These are phyloP conservation scores for Aphanomyces stellatus DNA, from an alignment of 352 stramenopile species.

Conservation along the genomic window DNA sequence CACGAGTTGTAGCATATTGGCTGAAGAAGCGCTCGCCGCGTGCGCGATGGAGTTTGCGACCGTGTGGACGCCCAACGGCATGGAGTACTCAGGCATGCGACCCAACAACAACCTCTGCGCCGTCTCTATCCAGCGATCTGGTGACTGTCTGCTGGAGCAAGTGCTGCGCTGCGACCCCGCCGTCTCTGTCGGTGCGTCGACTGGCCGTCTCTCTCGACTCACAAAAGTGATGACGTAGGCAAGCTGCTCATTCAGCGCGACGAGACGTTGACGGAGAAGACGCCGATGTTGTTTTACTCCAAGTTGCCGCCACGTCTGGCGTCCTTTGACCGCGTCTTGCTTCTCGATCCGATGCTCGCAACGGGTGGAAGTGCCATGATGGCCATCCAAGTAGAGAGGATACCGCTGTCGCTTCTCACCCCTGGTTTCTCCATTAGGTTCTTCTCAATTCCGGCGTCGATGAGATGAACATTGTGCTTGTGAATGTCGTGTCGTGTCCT, in stretches of 20 bases:
- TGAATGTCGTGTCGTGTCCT: constrained; percentile 91
- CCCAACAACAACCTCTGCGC: constrained; percentile 69
- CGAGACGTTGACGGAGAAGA: constrained; percentile 80
- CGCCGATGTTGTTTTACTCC: constrained; percentile 88
- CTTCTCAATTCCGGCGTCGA: constrained; percentile 78
- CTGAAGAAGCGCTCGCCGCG: constrained; percentile 55
- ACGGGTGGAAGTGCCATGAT: constrained; percentile 84
- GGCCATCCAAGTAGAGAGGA: constrained; percentile 74
- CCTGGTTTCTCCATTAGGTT: constrained; percentile 29
- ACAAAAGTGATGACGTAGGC: constrained; percentile 25
- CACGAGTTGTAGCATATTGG: constrained; percentile 34
- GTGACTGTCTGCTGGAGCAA: constrained; percentile 84
- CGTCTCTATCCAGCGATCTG: constrained; percentile 91
- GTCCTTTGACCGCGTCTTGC: constrained; percentile 76
- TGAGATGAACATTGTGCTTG: constrained; percentile 88
- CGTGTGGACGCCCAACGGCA: constrained; percentile 57
- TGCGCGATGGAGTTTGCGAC: constrained; percentile 47
- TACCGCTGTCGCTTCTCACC: neutral
- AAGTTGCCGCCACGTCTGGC: constrained; percentile 89
- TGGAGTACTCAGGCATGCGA: constrained; percentile 47
- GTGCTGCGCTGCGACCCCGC: constrained; percentile 81
- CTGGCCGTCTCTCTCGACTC: neutral
- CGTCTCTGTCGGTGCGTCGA: constrained; percentile 56
- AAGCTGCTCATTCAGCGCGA: constrained; percentile 97
- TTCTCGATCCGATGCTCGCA: constrained; percentile 96